Percentiles rank a stretch among this genome's conserved stretches.
phyloP scores from a whole-genome alignment of 352 stramenopile genomes.

The Pythium aristosporum region DNA sequence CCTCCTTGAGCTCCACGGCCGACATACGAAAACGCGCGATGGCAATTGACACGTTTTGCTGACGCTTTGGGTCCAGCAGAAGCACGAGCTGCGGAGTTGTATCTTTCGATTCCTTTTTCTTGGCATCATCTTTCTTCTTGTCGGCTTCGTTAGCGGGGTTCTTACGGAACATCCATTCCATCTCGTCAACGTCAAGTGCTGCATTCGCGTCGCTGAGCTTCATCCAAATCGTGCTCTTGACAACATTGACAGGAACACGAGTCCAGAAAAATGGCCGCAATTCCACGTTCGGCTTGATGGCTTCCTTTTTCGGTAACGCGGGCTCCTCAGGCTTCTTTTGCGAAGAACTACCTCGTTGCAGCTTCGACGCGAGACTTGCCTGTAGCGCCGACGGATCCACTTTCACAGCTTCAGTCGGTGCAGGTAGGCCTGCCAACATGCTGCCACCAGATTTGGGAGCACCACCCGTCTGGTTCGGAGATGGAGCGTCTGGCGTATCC shows the following conservation, averaged over 20 bases:
- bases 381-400: conserved; percentile 63
- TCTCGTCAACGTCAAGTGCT: conserved; percentile 71
- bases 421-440: conserved; percentile 57
- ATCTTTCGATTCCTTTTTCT: conserved; percentile 68
- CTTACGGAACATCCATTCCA: conserved; percentile 90
- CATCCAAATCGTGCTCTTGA: conserved; percentile 87
- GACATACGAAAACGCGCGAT: conserved; percentile 95
- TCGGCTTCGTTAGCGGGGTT: conserved; percentile 52
- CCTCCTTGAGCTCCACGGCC: conserved; percentile 79
- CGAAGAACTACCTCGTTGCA: conserved; percentile 33
- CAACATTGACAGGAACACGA: conserved; percentile 81
- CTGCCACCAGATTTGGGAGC: conserved; percentile 21
- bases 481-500: conserved; percentile 71
- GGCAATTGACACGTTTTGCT: conserved; percentile 98
- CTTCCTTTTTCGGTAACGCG: conserved; percentile 82
- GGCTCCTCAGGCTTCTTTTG: conserved; percentile 65
- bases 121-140: conserved; percentile 71
- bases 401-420: conserved; percentile 63
- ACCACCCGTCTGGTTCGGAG: conserved; percentile 54
- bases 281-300: conserved; percentile 85
- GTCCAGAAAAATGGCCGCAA: conserved; percentile 89
- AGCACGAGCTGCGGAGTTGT: conserved; percentile 65
- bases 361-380: conserved; percentile 54
- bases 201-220: conserved; percentile 74
- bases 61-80: conserved; percentile 95